phyloP scores from a whole-genome alignment of 352 stramenopile species.

The Globisporangium camurandrum region DNA sequence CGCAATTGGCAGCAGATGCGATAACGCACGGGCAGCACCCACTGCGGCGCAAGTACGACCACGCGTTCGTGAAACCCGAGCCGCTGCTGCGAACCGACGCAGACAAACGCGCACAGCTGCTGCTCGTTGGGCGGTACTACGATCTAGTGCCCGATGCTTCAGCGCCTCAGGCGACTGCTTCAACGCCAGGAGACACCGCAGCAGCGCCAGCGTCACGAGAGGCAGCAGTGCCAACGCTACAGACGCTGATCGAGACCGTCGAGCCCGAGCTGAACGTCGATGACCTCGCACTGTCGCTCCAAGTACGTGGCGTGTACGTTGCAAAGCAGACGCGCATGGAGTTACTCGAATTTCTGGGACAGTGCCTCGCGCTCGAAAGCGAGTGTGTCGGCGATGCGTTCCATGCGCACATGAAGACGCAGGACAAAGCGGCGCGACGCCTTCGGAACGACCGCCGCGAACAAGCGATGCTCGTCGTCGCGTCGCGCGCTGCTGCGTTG shows the following conservation, averaged over 20 bases:
- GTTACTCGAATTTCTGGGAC: conserved; percentile 44
- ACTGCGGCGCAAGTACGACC: conserved; percentile 39
- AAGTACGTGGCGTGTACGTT: conserved; percentile 52
- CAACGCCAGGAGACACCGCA: background rate
- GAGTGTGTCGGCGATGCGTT: conserved; percentile 61
- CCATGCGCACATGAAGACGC: conserved; percentile 57
- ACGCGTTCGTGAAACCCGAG: conserved; percentile 39
- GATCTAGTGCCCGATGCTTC: conserved; percentile 16
- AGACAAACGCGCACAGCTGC: conserved; percentile 29
- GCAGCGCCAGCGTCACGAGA: background rate
- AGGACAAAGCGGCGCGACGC: conserved; percentile 42
- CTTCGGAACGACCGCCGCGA: conserved; percentile 48
- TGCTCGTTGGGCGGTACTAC: conserved; percentile 49
- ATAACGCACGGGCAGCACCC: conserved; percentile 22
- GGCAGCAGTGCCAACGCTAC: conserved; percentile 13
- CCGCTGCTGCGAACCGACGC: conserved; percentile 28
- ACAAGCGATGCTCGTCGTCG: conserved; percentile 21
- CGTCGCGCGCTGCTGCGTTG: conserved; percentile 25
- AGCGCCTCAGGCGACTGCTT: conserved; percentile 2
- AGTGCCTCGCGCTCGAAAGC: conserved; percentile 53
- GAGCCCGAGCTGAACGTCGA: conserved; percentile 63
- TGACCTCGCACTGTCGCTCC: conserved; percentile 49
- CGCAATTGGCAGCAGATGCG: conserved; percentile 31
- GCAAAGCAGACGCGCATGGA: conserved; percentile 48
- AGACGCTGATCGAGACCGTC: conserved; percentile 45